These are phyloP conservation scores for Dictyostelium firmibasis DNA, from an alignment of 78 protist species.

Conservation along the genomic window DNA sequence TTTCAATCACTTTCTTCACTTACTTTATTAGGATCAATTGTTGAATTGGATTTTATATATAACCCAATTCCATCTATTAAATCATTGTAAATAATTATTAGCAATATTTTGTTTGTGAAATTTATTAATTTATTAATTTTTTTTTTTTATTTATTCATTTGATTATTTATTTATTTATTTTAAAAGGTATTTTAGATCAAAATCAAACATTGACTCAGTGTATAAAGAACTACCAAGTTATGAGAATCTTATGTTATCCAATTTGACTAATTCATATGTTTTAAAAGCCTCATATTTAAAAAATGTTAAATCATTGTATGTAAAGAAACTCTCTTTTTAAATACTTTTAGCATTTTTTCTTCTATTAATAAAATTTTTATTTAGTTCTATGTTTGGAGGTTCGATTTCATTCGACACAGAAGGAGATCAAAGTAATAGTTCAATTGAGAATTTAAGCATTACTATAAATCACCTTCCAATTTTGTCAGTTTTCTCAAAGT, in stretches of 20 bases:
- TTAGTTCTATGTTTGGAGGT: not conserved
- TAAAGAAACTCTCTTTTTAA: not conserved
- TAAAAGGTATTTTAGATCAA: not conserved
- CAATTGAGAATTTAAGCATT: too few species aligned
- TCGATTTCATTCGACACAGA: too few species aligned
- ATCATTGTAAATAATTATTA: not conserved
- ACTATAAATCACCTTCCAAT: too few species aligned
- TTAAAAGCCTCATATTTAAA: not conserved
- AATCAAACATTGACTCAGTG: not conserved
- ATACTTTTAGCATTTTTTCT: too few species aligned
- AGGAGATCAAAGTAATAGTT: too few species aligned
- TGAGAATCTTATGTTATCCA: not conserved
- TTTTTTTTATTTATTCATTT: too few species aligned
- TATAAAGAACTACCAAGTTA: not conserved
- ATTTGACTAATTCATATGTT: not conserved
- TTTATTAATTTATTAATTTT: too few species aligned
- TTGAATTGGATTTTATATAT: not conserved
- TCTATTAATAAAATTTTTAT: not conserved
- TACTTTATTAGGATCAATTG: not conserved
- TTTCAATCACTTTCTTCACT: not conserved
- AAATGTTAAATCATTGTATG: not conserved
- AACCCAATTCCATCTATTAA: not conserved
- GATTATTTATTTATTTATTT: not conserved
- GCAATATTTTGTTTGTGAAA: too few species aligned
- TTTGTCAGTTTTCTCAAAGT: too few species aligned